phyloP scores from a whole-genome alignment of 768 basidiomycete genomes.

The Boletus subcaerulescens region DNA sequence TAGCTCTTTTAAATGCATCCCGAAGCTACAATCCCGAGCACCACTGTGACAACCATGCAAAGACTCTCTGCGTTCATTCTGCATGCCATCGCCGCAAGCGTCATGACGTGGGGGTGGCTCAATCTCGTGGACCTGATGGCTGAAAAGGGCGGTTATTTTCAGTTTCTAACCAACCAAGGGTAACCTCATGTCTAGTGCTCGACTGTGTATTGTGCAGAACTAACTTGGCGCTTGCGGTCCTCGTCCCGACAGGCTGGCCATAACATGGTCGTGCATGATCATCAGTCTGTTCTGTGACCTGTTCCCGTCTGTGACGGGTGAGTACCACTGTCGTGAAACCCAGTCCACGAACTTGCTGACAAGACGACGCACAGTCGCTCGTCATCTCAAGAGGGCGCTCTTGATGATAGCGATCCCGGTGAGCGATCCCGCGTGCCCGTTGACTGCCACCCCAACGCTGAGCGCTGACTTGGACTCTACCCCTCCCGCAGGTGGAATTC shows the following conservation, averaged over 20 bases:
- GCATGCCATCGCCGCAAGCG: constrained; percentile 30
- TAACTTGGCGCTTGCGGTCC: not conserved
- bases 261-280: constrained; percentile 41
- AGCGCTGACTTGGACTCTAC: too few relatives aligned
- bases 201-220: not conserved
- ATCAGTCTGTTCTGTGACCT: constrained; percentile 40
- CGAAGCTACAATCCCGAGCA: too few relatives aligned
- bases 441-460: too few relatives aligned
- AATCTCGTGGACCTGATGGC: constrained; percentile 15
- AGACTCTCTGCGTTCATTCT: constrained; percentile 20
- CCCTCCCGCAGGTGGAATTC: constrained; percentile 36
- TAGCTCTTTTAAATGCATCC: too few relatives aligned
- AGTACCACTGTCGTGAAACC: constrained; percentile 10
- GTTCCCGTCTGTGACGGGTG: constrained; percentile 36
- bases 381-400: constrained; percentile 53
- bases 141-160: constrained; percentile 63
- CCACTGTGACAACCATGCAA: constrained; percentile 3
- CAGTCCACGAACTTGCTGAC: not conserved
- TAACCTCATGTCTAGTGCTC: not conserved
- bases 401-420: constrained; percentile 70
- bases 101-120: constrained; percentile 39
- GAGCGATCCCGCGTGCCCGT: not conserved
- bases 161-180: constrained; percentile 82
- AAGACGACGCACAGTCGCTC: constrained; percentile 2
- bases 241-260: constrained; percentile 19